Evolutionary conservation across 495 filamentous ascomycete species (phyloP), one percentile per base, ranked within the genome.

Genomic region (Lasiosphaeriaceae sp.): DNA sequence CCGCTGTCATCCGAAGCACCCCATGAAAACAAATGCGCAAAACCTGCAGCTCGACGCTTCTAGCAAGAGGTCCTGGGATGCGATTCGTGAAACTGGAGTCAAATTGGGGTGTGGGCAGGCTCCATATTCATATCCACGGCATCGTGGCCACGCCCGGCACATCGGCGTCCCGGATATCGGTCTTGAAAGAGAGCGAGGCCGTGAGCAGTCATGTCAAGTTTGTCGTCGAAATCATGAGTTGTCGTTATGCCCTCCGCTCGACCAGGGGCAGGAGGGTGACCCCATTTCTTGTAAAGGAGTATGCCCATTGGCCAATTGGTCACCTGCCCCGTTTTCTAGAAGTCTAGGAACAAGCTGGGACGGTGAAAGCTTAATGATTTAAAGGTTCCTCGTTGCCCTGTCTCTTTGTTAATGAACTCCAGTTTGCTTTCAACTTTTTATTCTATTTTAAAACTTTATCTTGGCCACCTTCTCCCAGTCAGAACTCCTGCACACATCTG

Each of bases 261-360:
- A 52, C 49, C 29, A 34, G 48, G 48, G 26, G 21, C n/a, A 21
- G 11, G 16, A 20, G 43, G 45, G 12, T 12, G 12, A 23, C 17
- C 11, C 1, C 24, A 34, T 50, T 51, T 29, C 23, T 52, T 44
- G 47, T 46, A 35, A 54, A 35, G 57, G 45, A 47, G 20, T 1
- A 22, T 37, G 46, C 29, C 50, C 17, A 70, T 70, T 72, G 66
- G 67, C 34, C 64, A 65, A 63, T 70, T 60, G 67, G 63, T 68
- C 69, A 70, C 65, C 52, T 49, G 52, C 24, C 41, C 55, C 48
- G 31, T 20, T 44, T 20, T 31, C 12, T 31, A 14, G 47, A 31
- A 31, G 8, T 34, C 12, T 31, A 24, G 47, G n/a, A 43, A 17
- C 12, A 31, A 17, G 21, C 50, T 21, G 31, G 29, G 19, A 39